Base-by-base conservation (phyloP, 371 early-diverging fungal genomes). In the Mortierella sp. region DNA sequence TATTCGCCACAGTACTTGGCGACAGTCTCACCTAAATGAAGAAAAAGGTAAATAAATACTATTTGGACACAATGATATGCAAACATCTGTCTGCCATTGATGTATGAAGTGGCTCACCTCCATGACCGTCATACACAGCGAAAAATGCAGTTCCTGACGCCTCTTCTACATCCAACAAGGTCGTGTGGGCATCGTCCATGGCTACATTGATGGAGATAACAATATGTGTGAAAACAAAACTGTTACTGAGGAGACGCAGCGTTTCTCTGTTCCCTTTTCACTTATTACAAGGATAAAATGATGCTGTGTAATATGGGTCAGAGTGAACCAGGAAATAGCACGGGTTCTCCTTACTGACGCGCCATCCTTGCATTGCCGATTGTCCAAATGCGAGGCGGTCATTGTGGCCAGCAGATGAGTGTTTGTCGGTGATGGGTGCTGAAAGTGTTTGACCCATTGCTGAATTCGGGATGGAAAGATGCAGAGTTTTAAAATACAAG, bases 321-420 rank as follows among this genome's bases (percentile, higher is more conserved):
- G 44, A 47, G 21, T 60, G 31, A 16, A 5, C 68, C 50, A 71
- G 48, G 21, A 34, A 71, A 45, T 45, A 31, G 55, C 9, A 47
- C 72, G 52, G 21, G n/a, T 24, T 31, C 13, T 65, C 38, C 91
- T 88, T 95, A 98, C 97, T 95, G 83, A 97, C 93, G 88, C 99
- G 92, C 99, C 99, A 99, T 68, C 99, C 99, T 90, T 99, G 98
- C 99, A 99, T 99, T 50, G 92, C 92, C 10, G 96, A 96, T 38
- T 96, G 94, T 65, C 95, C 98, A 89, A 92, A 99, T 52, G 91
- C 89, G 77, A 95, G 87, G 48, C 96, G 92, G 45, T 93, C 90
- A 88, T 97, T 94, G 38, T 89, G 88, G 45, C 94, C 98, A 45
- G 85, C 74, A 19, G 93, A 90, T 9, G 96, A 93, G 79, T 95